Evolutionary conservation across 2,329 filamentous ascomycete genomes (phyloP), one percentile per base, ranked within the genome.

Genomic region (Pezicula radicicola): DNA sequence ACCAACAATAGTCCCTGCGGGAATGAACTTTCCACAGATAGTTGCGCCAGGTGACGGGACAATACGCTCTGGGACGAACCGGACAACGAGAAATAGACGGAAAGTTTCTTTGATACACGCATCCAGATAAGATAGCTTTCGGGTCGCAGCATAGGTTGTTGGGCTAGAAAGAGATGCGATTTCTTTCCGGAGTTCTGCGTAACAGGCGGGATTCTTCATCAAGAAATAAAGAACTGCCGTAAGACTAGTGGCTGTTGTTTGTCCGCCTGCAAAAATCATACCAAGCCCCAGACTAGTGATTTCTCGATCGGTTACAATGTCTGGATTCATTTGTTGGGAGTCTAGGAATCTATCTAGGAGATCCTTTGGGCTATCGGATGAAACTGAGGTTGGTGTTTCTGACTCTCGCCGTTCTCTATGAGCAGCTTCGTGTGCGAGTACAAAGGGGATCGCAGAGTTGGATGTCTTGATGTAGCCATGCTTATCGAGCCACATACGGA

Each of bases 61-160:
- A 46, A 91, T 74, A 54, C 89, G 80, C 68, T 91, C 88, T 46
- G 91, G 75, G 0, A 84, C 81, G 7, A 91, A 72, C 0, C 87
- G 88, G 0, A 85, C 79, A 0, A 87, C 85, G 0, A 88, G 88
- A 64, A 91, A 85, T 60, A 89, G 66, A n/a, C 87, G 80, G 72
- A 91, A 88, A 5, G 85, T 81, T 67, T 92, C 88, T 63, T 91
- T 87, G 60, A 91, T 77, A 48, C 83, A 83, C 6, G 88, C 88
- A 60, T 90, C 85, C 8, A 92, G 81, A 65, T 91, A 92, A 0
- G 82, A 81, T 3, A 92, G 75, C 51, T 79, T 80, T 65, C 88
- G 84, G 46, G 76, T 77, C 67, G 89, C 83, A 37, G 80, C 65
- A 80, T 85, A 89, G 2, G 81, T 83, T 6, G 89, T 83, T 6